Base-by-base conservation (phyloP, 1,139 yeast genomes). In the Suhomyces anneliseae region DNA sequence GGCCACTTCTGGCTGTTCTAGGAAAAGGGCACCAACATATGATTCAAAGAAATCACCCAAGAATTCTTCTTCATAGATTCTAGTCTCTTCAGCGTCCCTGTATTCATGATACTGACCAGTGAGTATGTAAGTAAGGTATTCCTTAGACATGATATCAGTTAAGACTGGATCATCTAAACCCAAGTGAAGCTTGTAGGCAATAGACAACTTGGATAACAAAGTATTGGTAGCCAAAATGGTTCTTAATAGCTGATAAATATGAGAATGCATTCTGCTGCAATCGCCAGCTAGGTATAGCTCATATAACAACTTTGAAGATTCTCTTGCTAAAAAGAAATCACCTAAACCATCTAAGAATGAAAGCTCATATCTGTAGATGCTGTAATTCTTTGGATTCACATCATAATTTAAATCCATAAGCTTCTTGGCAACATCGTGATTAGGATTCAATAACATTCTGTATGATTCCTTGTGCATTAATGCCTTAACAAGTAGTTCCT, bases 331-430 rank as follows among this genome's bases (percentile, higher is more conserved):
- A 46, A 65, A 71, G 49, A 70, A 71, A 55, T 74, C 79, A 0
- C 79, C 79, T 44, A 74, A 63, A 0, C 79, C 79, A 52, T 74
- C 79, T 45, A 70, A 64, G 44, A 72, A 69, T n/a, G 76, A 71
- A 36, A 73, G 61, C 47, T 72, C 77, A 48, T 69, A 63, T 39
- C 73, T 57, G 32, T 69, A 55, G 5, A 68, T 56, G 11, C 55
- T 56, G 43, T 61, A 59, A n/a, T 56, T 58, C 34, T 54, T 49
- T 9, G 48, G 53, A 31, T 60, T 58, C 14, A 62, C 47, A n/a
- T 55, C 59, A 37, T 58, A 56, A 1, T 54, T 57, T 26, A 49
- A 33, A 7, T 38, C 45, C 2, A 42, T 34, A 53, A 74, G 58
- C n/a, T 49, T 48, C n/a, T 51, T 44, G 9, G 68, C 65, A 43